These are phyloP conservation scores for Phytophthora pinifolia DNA, from an alignment of 352 stramenopile genomes.

Conservation along the genomic window DNA sequence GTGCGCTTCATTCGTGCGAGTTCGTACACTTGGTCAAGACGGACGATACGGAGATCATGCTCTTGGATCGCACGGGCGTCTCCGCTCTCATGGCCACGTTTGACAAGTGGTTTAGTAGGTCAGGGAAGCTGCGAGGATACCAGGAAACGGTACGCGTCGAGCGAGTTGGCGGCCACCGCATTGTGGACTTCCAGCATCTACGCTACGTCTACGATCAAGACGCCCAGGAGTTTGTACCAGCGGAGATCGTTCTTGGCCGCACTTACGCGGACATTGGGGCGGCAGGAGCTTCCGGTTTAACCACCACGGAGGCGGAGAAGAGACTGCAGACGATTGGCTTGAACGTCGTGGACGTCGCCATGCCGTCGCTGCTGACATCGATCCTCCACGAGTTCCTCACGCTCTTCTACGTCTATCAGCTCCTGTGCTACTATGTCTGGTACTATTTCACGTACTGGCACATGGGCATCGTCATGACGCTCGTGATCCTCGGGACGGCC, in stretches of 20 bases:
- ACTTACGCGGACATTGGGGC: constrained; percentile 29
- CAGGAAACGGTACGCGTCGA: constrained; percentile 36
- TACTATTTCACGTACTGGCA: constrained; percentile 59
- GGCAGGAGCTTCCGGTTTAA: constrained; percentile 14
- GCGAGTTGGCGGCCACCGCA: constrained; percentile 13
- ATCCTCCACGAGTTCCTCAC: constrained; percentile 40
- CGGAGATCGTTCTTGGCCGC: constrained; percentile 21
- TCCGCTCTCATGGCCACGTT: constrained; percentile 32
- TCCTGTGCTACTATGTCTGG: constrained; percentile 65
- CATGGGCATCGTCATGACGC: constrained; percentile 40
- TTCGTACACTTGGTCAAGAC: constrained; percentile 38
- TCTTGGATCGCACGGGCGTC: constrained; percentile 29
- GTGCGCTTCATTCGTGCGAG: constrained; percentile 28
- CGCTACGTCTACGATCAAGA: constrained; percentile 44
- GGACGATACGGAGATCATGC: constrained; percentile 34
- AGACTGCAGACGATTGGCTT: constrained; percentile 28
- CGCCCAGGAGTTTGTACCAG: constrained; percentile 27
- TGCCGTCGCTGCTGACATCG: constrained; percentile 38
- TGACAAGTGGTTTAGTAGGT: constrained; percentile 24
- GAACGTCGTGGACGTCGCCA: constrained; percentile 40
- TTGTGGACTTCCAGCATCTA: constrained; percentile 47
- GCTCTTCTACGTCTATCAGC: constrained; percentile 54
- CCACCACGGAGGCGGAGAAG: constrained; percentile 10
- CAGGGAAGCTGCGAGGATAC: constrained; percentile 21
- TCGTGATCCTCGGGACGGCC: constrained; percentile 37